These are phyloP conservation scores for Amorphotheca resinae DNA, from an alignment of 495 filamentous ascomycete genomes.

Conservation along the genomic window DNA sequence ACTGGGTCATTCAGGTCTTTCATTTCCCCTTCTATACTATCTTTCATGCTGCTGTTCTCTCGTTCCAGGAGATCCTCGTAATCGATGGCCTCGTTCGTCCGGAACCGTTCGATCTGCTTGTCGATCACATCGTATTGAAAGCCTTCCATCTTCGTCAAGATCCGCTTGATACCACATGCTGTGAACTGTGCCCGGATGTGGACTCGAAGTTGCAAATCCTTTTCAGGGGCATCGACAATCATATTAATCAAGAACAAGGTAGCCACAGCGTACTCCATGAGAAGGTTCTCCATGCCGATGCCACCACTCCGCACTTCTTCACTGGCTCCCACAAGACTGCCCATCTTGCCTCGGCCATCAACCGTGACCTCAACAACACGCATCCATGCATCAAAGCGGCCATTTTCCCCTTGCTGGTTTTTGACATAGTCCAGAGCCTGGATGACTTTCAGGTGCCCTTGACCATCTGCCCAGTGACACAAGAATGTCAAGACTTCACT, in stretches of 20 bases:
- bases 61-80: conserved; percentile 94
- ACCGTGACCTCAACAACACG: conserved; percentile 95
- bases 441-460: conserved; percentile 89
- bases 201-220: conserved; percentile 78
- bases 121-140: conserved; percentile 98
- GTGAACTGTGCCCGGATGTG: conserved; percentile 95
- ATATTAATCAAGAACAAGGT: conserved; percentile 94
- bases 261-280: conserved; percentile 98
- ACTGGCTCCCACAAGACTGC: conserved; percentile 88
- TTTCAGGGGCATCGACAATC: conserved; percentile 82
- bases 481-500: conserved; percentile 95
- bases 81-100: conserved; percentile 89
- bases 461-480: conserved; percentile 90
- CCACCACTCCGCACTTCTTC: conserved; percentile 95
- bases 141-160: conserved; percentile 91
- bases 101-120: conserved; percentile 92
- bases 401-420: conserved; percentile 78
- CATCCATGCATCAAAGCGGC: conserved; percentile 98
- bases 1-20: conserved; percentile 90
- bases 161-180: conserved; percentile 88
- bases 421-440: conserved; percentile 91
- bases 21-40: conserved; percentile 78
- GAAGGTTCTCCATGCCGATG: conserved; percentile 95
- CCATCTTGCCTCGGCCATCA: conserved; percentile 96
- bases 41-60: conserved; percentile 80